Percentiles rank a stretch among this genome's conserved stretches.
These are phyloP conservation scores for Epichloe bromicola DNA, from an alignment of 2,329 filamentous ascomycete genomes.

Conservation along the genomic window DNA sequence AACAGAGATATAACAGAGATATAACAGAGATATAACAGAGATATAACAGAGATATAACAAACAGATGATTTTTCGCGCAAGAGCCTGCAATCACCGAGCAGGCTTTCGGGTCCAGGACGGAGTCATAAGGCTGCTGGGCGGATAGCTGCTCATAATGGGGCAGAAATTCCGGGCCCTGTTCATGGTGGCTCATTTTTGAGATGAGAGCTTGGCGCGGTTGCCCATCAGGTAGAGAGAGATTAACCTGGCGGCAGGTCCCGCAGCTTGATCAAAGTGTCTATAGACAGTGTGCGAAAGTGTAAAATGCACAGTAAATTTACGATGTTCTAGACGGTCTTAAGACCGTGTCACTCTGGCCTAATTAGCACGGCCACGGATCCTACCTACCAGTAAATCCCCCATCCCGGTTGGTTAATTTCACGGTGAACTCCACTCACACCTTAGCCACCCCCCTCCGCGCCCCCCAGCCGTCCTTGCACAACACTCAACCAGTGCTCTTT, in stretches of 20 bases:
- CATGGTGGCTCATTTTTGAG: neutral
- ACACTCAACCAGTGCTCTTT: neutral
- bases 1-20: too few relatives aligned
- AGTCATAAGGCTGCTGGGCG: neutral
- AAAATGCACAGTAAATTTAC: neutral
- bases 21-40: too few relatives aligned
- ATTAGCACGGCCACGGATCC: constrained; percentile 10
- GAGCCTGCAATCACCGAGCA: neutral
- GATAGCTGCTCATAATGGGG: neutral
- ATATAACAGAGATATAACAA: too few relatives aligned
- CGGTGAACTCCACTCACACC: constrained; percentile 28
- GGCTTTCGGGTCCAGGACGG: neutral
- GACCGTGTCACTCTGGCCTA: neutral
- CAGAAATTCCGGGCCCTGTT: neutral
- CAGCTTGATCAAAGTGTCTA: neutral
- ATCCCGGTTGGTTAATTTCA: constrained; percentile 28
- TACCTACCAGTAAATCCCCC: constrained; percentile 17
- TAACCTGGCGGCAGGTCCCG: constrained; percentile 2
- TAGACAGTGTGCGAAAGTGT: neutral
- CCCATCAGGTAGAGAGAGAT: neutral
- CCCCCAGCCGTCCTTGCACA: constrained; percentile 4
- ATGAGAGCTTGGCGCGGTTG: constrained; percentile 4
- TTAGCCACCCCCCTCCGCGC: constrained; percentile 13
- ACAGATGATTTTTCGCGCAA: too few relatives aligned
- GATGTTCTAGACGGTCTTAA: rapidly evolving